Evolutionary conservation across 2,329 filamentous ascomycete species (phyloP).

Genomic region (Anthostomella pinea): DNA sequence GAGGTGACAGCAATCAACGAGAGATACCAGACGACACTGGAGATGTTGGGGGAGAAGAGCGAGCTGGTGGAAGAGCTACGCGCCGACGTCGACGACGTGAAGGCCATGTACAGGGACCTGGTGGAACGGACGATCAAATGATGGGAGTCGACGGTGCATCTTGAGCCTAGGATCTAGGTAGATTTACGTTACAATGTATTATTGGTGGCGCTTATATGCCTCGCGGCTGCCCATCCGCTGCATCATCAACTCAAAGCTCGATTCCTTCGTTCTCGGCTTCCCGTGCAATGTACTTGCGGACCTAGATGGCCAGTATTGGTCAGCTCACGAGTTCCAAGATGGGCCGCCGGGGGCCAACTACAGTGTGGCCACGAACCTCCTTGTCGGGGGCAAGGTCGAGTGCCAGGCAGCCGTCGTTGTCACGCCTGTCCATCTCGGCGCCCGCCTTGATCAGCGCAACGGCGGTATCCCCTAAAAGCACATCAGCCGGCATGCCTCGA

Average conservation of each 20-base stretch:
- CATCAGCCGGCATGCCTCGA: background rate
- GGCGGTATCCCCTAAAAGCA: slow-evolving; percentile 67
- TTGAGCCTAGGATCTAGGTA: slow-evolving; percentile 9
- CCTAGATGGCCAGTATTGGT: slow-evolving; percentile 45
- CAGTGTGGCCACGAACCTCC: slow-evolving; percentile 55
- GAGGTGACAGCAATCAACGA: slow-evolving; percentile 67
- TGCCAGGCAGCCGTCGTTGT: slow-evolving; percentile 66
- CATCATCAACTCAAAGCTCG: slow-evolving; percentile 44
- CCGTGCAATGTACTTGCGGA: slow-evolving; percentile 72
- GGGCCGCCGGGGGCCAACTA: background rate
- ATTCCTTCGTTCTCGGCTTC: slow-evolving; percentile 84
- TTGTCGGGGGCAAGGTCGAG: slow-evolving; percentile 83
- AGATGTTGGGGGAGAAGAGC: slow-evolving; percentile 96
- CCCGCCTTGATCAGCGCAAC: slow-evolving; percentile 79
- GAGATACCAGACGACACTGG: slow-evolving; percentile 85
- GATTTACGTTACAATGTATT: slow-evolving; percentile 10
- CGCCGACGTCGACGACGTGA: slow-evolving; percentile 87
- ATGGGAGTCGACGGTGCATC: slow-evolving; percentile 18
- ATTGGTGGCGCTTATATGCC: too few relatives aligned
- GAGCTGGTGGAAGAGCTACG: slow-evolving; percentile 88
- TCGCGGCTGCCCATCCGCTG: too few relatives aligned
- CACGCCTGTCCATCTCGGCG: slow-evolving; percentile 76
- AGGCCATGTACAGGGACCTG: slow-evolving; percentile 92
- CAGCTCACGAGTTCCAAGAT: slow-evolving; percentile 7
- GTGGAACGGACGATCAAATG: slow-evolving; percentile 79